Evolutionary conservation across 345 rosid species (phyloP).

Genomic region (Hibiscus mutabilis): DNA sequence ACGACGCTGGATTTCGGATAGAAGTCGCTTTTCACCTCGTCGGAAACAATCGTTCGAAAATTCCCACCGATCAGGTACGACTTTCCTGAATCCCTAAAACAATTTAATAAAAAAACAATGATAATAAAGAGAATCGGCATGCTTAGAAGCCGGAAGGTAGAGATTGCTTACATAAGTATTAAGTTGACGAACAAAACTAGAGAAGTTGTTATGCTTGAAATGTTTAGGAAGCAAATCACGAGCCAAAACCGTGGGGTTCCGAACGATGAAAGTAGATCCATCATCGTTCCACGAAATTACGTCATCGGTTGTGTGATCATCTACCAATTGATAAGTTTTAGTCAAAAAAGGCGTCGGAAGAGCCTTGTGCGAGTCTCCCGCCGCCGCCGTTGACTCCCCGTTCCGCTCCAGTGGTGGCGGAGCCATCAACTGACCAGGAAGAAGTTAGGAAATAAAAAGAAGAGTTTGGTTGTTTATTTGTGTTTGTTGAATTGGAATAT

Average conservation of each 20-base stretch:
- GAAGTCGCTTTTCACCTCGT: conserved; percentile 60
- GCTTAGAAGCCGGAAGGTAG: too few species aligned
- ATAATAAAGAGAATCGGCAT: neutral
- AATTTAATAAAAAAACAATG: neutral
- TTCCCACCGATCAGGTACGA: conserved; percentile 95
- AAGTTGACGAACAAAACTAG: conserved; percentile 91
- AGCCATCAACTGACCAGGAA: conserved; percentile 4
- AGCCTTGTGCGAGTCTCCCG: conserved; percentile 45
- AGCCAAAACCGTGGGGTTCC: conserved; percentile 85
- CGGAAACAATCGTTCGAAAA: conserved; percentile 74
- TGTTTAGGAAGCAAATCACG: conserved; percentile 74
- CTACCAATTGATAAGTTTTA: conserved; percentile 76
- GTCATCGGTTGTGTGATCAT: conserved; percentile 56
- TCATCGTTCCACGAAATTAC: conserved; percentile 88
- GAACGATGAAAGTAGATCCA: conserved; percentile 75
- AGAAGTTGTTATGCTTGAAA: conserved; percentile 88
- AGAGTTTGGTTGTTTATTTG: neutral
- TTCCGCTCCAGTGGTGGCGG: conserved; percentile 30
- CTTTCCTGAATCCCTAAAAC: conserved; percentile 70
- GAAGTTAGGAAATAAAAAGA: too few species aligned
- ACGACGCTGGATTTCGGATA: conserved; percentile 79
- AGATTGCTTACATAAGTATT: conserved; percentile 63
- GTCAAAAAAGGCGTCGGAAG: conserved; percentile 78
- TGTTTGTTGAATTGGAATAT: neutral
- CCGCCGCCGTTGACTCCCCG: conserved; percentile 17